Conservation (phyloP, 176 grass and related monocot species). For the Echinochloa phyllopogon region DNA sequence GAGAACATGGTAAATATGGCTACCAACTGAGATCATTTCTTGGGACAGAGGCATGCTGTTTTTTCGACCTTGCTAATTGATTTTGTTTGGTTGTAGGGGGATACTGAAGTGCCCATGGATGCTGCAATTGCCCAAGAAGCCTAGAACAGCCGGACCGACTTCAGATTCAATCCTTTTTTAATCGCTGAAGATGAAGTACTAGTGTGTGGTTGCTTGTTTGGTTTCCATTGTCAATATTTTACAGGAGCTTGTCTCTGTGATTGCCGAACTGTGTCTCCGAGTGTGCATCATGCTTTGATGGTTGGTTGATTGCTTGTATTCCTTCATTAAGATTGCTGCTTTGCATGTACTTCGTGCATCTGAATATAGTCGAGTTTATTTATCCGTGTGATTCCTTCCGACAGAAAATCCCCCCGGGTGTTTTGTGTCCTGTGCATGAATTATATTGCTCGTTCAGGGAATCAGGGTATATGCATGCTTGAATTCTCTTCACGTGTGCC, state of each 20-base stretch:
- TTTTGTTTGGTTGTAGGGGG: constrained; percentile 50
- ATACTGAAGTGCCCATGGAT: constrained; percentile 40
- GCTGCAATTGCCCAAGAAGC: constrained; percentile 45
- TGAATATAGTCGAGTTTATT: constrained; percentile 41
- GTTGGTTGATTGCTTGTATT: constrained; percentile 38
- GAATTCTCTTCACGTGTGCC: background rate
- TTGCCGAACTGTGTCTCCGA: constrained; percentile 1
- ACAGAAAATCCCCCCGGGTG: background rate
- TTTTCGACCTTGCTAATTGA: background rate
- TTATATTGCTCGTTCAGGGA: background rate
- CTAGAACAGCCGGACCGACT: constrained; percentile 44
- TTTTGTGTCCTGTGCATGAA: background rate
- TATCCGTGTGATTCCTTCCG: background rate
- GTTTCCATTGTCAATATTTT: constrained; percentile 44
- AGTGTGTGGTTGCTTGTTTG: constrained; percentile 44
- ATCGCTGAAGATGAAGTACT: constrained; percentile 72
- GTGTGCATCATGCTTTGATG: constrained; percentile 33
- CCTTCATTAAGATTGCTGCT: constrained; percentile 7
- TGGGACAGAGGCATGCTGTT: background rate
- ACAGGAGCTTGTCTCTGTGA: constrained; percentile 17
- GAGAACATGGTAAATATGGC: constrained; percentile 78
- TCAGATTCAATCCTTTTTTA: constrained; percentile 81
- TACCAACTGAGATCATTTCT: background rate
- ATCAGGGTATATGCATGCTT: background rate
- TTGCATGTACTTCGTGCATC: constrained; percentile 19